phyloP scores from a whole-genome alignment of 1,139 yeast genomes.

The Protomyces macrosporus region DNA sequence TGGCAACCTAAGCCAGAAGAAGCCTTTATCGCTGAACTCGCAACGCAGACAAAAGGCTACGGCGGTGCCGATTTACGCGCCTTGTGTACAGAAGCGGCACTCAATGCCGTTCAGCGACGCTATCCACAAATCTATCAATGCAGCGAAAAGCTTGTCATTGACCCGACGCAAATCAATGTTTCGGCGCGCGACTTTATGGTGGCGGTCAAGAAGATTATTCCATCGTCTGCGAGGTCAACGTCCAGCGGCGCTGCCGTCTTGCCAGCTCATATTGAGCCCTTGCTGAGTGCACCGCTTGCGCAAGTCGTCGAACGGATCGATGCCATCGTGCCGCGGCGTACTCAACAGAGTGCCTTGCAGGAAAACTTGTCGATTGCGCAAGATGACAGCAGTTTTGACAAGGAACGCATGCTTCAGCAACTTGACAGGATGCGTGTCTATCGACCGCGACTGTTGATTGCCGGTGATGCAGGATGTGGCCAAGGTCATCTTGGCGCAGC shows the following conservation, averaged over 20 bases:
- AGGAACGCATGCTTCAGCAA: constrained; percentile 56
- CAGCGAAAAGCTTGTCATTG: constrained; percentile 64
- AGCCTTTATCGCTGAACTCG: constrained; percentile 59
- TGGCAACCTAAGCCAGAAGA: constrained; percentile 73
- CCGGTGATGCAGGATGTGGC: constrained; percentile 79
- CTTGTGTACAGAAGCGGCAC: constrained; percentile 90
- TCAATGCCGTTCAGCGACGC: constrained; percentile 81
- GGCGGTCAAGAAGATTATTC: constrained; percentile 77
- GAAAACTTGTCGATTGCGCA: constrained; percentile 65
- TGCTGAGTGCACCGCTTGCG: constrained; percentile 50
- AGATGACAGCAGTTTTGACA: constrained; percentile 60
- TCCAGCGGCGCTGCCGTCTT: constrained; percentile 70
- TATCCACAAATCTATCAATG: constrained; percentile 90
- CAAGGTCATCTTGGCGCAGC: constrained; percentile 85
- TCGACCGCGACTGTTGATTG: constrained; percentile 71
- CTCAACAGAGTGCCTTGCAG: constrained; percentile 56
- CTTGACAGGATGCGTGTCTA: constrained; percentile 61
- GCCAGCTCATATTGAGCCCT: constrained; percentile 64
- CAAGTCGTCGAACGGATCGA: constrained; percentile 50
- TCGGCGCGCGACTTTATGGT: constrained; percentile 81
- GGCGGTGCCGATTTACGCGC: constrained; percentile 98
- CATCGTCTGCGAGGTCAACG: constrained; percentile 85
- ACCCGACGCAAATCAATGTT: constrained; percentile 67
- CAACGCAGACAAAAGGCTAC: constrained; percentile 83
- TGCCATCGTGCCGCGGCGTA: constrained; percentile 58